Evolutionary conservation across 75 land plant species (phyloP), one percentile per base, ranked within the genome.

Genomic region (Chamaecyparis obtusa): DNA sequence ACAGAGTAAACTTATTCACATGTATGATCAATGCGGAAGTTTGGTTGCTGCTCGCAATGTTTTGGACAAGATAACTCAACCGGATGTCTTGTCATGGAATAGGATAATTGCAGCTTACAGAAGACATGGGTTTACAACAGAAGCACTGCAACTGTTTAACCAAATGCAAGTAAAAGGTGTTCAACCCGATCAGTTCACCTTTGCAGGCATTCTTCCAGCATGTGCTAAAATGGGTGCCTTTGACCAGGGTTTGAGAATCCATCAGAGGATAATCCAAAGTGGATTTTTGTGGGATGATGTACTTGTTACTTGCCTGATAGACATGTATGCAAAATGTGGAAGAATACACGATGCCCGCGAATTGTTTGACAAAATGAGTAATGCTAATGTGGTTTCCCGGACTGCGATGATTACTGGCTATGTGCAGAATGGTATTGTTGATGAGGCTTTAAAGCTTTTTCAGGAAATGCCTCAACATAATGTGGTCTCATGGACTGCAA

Each of bases 1-100:
- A 10, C 57, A 87, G 19, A 82, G 51, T 7, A 48, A 85, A 24
- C 48, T 87, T 32, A 54, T 87, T 32, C 83, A 17, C 57, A 87
- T 89, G 90, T 89, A 89, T 56, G 43, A 39, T 79, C 76, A 72
- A 13, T 89, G 90, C 71, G 86, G 90, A 21, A 67, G 32, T 71
- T 43, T 83, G 80, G 33, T 41, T 35, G 90, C 88, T 83, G 90
- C 90, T 24, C 85, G 67, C 67, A 57, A 21, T 4, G 88, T 87
- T 13, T 83, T 89, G 77, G 89, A 89, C 9, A 39, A 87, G 39
- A 86, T 89, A 75, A 7, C 32, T 5, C 51, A 87, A 48, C 71
- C 69, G 30, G 84, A 81, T 21, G 69, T 81, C 13, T 57, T 89
- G 27, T 54, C 89, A 36, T 88, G 89, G 88, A 88, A 87, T 55